A percentile compares a stretch with the other conserved stretches of the same genome.
Evolutionary conservation across 208 protist genomes (phyloP).

Genomic region (Herpetomonas samuelpessoai): DNA sequence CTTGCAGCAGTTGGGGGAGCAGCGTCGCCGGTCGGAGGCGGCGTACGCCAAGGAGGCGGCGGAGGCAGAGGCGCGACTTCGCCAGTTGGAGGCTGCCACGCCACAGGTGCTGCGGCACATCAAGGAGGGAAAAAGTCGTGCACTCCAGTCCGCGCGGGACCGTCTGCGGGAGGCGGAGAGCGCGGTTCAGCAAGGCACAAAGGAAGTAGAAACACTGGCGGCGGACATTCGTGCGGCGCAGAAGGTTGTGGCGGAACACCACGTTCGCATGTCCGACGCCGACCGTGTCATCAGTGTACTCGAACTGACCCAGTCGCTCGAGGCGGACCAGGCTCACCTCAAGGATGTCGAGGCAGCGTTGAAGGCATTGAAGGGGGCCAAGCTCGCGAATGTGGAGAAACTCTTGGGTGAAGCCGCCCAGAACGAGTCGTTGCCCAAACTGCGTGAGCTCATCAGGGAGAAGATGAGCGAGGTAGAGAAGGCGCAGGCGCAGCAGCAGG

Average conservation of each 20-base stretch:
- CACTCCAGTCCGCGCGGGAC: constrained; percentile 25
- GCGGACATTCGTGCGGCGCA: constrained; percentile 29
- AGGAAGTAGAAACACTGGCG: constrained; percentile 26
- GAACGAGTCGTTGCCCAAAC: constrained; percentile 33
- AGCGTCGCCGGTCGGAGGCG: constrained; percentile 12
- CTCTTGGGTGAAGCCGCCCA: constrained; percentile 55
- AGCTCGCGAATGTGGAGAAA: constrained; percentile 32
- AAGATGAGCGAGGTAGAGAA: constrained; percentile 66
- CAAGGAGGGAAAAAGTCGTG: constrained; percentile 8
- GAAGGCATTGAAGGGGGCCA: constrained; percentile 33
- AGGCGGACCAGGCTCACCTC: constrained; percentile 49
- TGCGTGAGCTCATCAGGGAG: constrained; percentile 70
- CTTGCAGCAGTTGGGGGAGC: constrained; percentile 13
- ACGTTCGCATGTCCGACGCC: constrained; percentile 31
- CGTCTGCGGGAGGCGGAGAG: constrained; percentile 21
- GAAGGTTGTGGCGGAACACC: constrained; percentile 40
- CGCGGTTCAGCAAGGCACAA: constrained; percentile 1
- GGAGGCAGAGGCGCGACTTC: constrained; percentile 16
- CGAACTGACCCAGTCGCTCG: constrained; percentile 32
- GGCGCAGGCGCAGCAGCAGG: constrained; percentile 65
- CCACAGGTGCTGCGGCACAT: constrained; percentile 44
- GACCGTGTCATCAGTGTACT: constrained; percentile 38
- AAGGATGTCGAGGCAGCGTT: constrained; percentile 33
- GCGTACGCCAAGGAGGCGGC: constrained; percentile 5
- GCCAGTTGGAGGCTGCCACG: constrained; percentile 18